Percentiles rank a stretch among this genome's conserved stretches.
Evolutionary conservation across 108 stramenopile genomes (phyloP).

Genomic region (Schizochytrium sp.): DNA sequence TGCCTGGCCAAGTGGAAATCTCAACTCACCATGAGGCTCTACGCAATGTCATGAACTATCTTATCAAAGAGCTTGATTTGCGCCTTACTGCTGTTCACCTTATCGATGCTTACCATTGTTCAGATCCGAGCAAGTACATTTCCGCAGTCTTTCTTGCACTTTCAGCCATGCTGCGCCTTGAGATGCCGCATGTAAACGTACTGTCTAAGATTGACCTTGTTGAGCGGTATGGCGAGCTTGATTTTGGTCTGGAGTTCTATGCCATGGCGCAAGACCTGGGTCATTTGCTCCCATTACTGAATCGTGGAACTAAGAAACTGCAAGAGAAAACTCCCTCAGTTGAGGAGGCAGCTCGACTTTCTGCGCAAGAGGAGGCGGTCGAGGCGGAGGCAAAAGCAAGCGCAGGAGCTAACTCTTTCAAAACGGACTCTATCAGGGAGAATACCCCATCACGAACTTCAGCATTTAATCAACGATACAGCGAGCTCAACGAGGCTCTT

Average conservation of each 20-base stretch:
- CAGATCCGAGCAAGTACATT: slow-evolving; percentile 89
- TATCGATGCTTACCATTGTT: slow-evolving; percentile 93
- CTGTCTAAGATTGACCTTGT: slow-evolving; percentile 93
- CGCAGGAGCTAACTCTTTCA: too few species aligned
- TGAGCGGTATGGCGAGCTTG: slow-evolving; percentile 69
- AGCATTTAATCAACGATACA: slow-evolving; percentile 43
- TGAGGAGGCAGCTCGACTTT: neutral
- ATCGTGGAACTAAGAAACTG: neutral
- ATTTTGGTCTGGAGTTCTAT: slow-evolving; percentile 75
- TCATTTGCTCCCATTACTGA: slow-evolving; percentile 47
- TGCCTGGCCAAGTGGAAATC: slow-evolving; percentile 97
- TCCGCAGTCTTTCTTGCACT: slow-evolving; percentile 90
- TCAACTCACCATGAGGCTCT: slow-evolving; percentile 88
- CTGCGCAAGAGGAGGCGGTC: slow-evolving; percentile 10
- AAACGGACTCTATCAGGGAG: too few species aligned
- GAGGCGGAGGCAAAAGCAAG: slow-evolving; percentile 58
- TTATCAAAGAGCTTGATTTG: slow-evolving; percentile 84
- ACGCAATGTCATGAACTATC: slow-evolving; percentile 77
- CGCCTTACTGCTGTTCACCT: slow-evolving; percentile 92
- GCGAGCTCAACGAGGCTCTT: slow-evolving; percentile 67
- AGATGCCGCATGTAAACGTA: slow-evolving; percentile 95
- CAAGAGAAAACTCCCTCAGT: neutral
- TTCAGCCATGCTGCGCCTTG: slow-evolving; percentile 91
- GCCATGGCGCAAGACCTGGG: slow-evolving; percentile 67
- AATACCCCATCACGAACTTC: neutral